phyloP scores from a whole-genome alignment of 768 basidiomycete species.

The Coprinopsis marcescibilis region DNA sequence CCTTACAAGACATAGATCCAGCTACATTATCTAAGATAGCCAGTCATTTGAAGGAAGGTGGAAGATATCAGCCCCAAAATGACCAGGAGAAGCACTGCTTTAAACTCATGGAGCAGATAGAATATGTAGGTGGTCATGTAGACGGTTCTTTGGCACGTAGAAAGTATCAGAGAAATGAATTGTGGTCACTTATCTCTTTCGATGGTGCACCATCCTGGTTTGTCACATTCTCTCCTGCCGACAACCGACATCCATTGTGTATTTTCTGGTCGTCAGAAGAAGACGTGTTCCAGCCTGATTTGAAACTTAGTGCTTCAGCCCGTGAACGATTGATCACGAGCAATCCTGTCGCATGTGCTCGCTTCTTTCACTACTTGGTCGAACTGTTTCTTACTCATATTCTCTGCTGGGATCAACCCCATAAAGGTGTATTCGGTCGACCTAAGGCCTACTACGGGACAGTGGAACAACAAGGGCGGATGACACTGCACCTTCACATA shows the following conservation, averaged over 20 bases:
- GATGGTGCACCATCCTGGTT: conserved; percentile 2
- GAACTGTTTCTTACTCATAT: neutral
- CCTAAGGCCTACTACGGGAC: neutral
- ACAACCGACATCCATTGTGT: conserved; percentile 2
- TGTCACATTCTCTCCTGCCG: conserved; percentile 2
- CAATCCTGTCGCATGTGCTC: neutral
- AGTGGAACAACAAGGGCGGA: conserved; percentile 11
- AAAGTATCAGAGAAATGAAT: conserved; percentile 1
- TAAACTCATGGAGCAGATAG: neutral
- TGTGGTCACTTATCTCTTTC: conserved; percentile 4
- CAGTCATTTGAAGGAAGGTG: neutral
- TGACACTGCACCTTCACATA: conserved; percentile 10
- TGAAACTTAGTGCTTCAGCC: neutral
- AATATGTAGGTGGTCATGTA: neutral
- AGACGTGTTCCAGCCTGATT: neutral
- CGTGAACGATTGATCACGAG: neutral
- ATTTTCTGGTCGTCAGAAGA: neutral
- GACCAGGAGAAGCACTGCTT: neutral
- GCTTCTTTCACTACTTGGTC: neutral
- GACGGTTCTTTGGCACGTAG: neutral
- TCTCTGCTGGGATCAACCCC: neutral
- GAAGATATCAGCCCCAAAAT: neutral
- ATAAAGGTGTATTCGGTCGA: neutral
- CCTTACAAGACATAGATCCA: conserved; percentile 16
- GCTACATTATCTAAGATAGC: conserved; percentile 9